A percentile compares a stretch with the other conserved stretches of the same genome.
Conservation (phyloP, 441 rosid species). For the Gossypium armourianum region DNA sequence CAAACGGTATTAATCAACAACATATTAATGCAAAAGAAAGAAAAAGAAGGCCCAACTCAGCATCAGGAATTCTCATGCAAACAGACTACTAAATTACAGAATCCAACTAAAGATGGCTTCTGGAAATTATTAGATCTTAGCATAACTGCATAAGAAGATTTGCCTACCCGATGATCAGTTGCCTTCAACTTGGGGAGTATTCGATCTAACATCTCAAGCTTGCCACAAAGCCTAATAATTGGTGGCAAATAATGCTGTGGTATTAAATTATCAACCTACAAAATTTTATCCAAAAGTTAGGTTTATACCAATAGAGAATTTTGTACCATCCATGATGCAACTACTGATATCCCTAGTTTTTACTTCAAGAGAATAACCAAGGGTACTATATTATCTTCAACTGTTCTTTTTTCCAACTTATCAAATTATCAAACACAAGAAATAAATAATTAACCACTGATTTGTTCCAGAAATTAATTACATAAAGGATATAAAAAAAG, state of each 20-base stretch:
- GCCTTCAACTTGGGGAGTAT: constrained; percentile 84
- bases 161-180: constrained; percentile 78
- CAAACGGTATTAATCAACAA: neutral
- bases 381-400: neutral
- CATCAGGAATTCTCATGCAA: neutral
- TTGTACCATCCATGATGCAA: neutral
- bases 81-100: neutral
- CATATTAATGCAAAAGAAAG: neutral
- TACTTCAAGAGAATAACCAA: neutral
- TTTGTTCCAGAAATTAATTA: constrained; percentile 4
- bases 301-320: constrained; percentile 9
- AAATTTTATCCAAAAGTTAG: constrained; percentile 18
- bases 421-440: neutral
- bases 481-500: constrained; percentile 5
- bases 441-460: neutral
- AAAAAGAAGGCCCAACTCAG: neutral
- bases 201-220: constrained; percentile 95
- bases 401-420: neutral
- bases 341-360: neutral
- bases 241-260: constrained; percentile 82
- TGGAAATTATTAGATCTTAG: constrained; percentile 1
- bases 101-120: neutral
- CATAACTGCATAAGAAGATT: constrained; percentile 18
- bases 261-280: constrained; percentile 61
- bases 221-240: constrained; percentile 73